These are phyloP conservation scores for maize (Zea mays) DNA, from an alignment of 176 grass and related monocot species.

Conservation along the genomic window DNA sequence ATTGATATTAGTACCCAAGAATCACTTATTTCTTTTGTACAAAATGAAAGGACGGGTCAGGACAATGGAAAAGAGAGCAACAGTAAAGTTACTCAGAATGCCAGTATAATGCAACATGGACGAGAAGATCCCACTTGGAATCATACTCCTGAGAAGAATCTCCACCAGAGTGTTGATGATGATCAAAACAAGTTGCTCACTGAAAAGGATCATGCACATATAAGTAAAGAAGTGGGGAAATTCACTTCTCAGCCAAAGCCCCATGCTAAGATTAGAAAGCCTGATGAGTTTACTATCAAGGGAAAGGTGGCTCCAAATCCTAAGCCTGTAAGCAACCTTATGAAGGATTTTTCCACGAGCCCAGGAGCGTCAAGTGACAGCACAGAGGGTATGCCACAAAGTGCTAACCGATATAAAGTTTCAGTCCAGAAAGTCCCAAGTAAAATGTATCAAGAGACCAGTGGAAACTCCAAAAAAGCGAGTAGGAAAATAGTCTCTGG, in stretches of 20 bases:
- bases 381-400: conserved; percentile 44
- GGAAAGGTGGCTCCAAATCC: conserved; percentile 25
- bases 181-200: conserved; percentile 24
- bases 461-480: conserved; percentile 40
- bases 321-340: conserved; percentile 34
- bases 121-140: conserved; percentile 25
- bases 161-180: conserved; percentile 15
- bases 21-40: conserved; percentile 28
- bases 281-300: conserved; percentile 6
- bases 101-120: conserved; percentile 18
- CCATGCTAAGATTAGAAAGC: conserved; percentile 35
- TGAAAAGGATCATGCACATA: conserved; percentile 35
- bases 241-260: conserved; percentile 39
- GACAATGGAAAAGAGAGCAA: conserved; percentile 38
- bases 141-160: conserved; percentile 40
- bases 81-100: conserved; percentile 27
- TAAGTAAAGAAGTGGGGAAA: conserved; percentile 34
- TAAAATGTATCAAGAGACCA: conserved; percentile 38
- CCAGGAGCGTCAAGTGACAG: conserved; percentile 59
- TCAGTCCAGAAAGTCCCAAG: conserved; percentile 65
- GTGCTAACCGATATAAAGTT: conserved; percentile 41
- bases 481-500: conserved; percentile 21
- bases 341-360: conserved; percentile 41
- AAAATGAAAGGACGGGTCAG: conserved; percentile 25
- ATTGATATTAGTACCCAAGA: conserved; percentile 31